Evolutionary conservation across 208 protist species (phyloP).

Genomic region (Porcisia hertigi): DNA sequence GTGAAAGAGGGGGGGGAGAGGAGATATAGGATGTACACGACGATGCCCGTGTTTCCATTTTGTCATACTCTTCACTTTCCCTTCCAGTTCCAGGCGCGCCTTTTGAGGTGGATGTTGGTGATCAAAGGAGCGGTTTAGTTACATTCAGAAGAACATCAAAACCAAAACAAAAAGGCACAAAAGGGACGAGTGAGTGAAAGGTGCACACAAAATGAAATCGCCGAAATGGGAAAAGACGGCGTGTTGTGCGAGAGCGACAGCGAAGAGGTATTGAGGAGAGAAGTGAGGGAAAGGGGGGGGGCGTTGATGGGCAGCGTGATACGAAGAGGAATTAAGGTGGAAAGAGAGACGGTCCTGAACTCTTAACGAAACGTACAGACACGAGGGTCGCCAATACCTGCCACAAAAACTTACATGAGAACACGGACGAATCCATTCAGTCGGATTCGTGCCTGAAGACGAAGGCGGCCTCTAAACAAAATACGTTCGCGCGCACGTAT

Average conservation of each 20-base stretch:
- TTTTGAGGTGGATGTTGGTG: not conserved
- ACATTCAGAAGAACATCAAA: not conserved
- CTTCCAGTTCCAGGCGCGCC: not conserved
- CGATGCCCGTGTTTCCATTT: not conserved
- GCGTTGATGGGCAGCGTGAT: not conserved
- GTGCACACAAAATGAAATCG: not conserved
- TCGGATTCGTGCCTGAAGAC: not conserved
- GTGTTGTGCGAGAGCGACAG: not conserved
- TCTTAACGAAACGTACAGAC: not conserved
- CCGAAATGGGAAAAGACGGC: not conserved
- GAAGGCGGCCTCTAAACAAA: not conserved
- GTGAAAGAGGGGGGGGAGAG: not conserved
- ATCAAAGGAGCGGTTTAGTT: not conserved
- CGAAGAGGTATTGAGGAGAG: not conserved
- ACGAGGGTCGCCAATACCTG: not conserved
- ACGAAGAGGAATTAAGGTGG: not conserved
- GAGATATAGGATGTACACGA: not conserved
- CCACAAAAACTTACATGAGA: not conserved
- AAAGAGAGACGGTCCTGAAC: not conserved
- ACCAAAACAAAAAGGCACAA: not conserved
- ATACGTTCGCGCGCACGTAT: not conserved
- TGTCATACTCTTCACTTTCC: not conserved
- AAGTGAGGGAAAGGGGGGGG: not conserved
- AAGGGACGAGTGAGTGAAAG: not conserved
- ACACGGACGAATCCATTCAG: not conserved